Base-by-base conservation (phyloP, 768 basidiomycete genomes). In the Kwoniella sp. region DNA sequence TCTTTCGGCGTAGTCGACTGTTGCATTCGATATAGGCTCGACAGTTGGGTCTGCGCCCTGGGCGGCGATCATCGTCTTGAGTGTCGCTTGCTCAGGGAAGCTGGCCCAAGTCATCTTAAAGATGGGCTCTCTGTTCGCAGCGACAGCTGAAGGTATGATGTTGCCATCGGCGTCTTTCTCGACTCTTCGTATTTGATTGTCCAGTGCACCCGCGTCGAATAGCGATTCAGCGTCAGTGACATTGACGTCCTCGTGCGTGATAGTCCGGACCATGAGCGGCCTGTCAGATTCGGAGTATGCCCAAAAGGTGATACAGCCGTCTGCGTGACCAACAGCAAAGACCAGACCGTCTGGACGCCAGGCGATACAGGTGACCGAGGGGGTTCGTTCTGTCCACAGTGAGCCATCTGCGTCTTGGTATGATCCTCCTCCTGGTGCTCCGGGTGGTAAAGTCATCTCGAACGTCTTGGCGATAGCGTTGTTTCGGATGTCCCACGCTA, bases 61-160 rank as follows among this genome's bases (percentile, higher is more conserved):
- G 83, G 82, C 73, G 0, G 78, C 66, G 24, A 73, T 64, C 7
- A 78, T 49, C 17, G 64, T 60, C 22, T 60, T 65, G 58, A 80
- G 60, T 19, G 60, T 61, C 2, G 77, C 49, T 46, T 74, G 86
- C 71, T 88, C 87, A 0, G 87, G 82, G 77, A 88, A 91, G 0
- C 85, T 85, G 60, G 88, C 89, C 92, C 92, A 96, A 0, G 88
- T 82, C 5, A 94, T 82, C 75, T 90, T 92, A 83, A 90, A 92
- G 33, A 96, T 85, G 3, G 92, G 90, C 71, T 93, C 91, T 68
- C 87, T 75, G 22, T 79, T 72, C 9, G 71, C 71, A 53, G 33
- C 62, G 13, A 68, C 61, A 3, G 71, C 73, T 25, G 69, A 61
- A n/a, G 53, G 55, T 9, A 69, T 59, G 1, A 58, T 49, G 6